Conservation (phyloP, 2,329 filamentous ascomycete species). For the Albophoma yamanashiensis region DNA sequence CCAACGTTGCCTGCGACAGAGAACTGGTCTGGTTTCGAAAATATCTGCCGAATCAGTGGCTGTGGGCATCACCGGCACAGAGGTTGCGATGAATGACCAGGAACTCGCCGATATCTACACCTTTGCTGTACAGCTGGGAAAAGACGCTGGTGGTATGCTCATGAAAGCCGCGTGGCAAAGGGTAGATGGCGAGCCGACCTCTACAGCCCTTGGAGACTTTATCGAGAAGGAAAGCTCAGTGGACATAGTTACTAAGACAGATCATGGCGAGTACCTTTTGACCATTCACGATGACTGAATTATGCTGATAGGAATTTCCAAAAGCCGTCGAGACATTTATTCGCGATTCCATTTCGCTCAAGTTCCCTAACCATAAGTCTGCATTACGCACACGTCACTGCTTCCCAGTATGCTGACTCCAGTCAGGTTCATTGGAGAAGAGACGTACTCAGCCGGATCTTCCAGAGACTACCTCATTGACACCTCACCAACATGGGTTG, state of each 20-base stretch:
- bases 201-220: conserved; percentile 10
- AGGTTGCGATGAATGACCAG: conserved; percentile 18
- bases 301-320: neutral
- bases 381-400: no score
- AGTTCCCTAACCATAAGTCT: no score
- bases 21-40: no score
- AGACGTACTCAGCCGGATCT: no score
- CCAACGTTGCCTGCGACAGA: neutral
- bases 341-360: no score
- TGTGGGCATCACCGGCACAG: no score
- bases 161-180: conserved; percentile 42
- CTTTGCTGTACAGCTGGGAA: conserved; percentile 61
- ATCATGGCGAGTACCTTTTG: conserved; percentile 46
- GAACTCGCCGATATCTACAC: conserved; percentile 56
- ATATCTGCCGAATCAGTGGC: no score
- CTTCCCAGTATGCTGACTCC: no score
- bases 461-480: no score
- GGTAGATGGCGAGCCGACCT: conserved; percentile 10
- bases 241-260: conserved; percentile 68
- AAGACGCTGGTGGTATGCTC: conserved; percentile 57
- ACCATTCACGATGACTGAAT: no score
- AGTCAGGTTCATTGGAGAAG: no score
- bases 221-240: conserved; percentile 42
- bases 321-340: conserved; percentile 48
- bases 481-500: no score